These are phyloP conservation scores for Diplodia sapinea DNA, from an alignment of 2,329 filamentous ascomycete genomes.

Conservation along the genomic window DNA sequence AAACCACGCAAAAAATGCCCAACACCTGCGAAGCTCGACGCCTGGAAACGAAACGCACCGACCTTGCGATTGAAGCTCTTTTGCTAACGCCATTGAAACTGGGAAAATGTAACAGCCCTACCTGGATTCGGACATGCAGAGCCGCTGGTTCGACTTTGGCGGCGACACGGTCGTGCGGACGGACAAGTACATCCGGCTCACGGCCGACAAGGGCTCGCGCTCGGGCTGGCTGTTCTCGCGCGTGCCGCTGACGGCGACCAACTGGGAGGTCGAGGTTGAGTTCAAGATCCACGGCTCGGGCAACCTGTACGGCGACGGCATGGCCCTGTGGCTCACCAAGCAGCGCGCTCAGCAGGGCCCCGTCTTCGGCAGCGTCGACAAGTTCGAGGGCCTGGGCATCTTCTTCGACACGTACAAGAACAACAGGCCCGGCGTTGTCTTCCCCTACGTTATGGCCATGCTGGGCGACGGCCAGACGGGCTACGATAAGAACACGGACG, in stretches of 20 bases:
- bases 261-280: constrained; percentile 97
- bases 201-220: constrained; percentile 87
- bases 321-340: constrained; percentile 98
- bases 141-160: constrained; percentile 98
- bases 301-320: constrained; percentile 91
- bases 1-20: not conserved
- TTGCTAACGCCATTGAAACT: constrained; percentile 20
- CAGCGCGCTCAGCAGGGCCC: constrained; percentile 79
- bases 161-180: constrained; percentile 86
- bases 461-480: constrained; percentile 84
- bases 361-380: constrained; percentile 87
- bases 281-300: constrained; percentile 92
- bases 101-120: constrained; percentile 70
- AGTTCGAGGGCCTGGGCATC: constrained; percentile 91
- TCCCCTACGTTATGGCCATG: constrained; percentile 99
- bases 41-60: not conserved
- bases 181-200: constrained; percentile 86
- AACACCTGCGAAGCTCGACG: not conserved
- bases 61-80: not conserved
- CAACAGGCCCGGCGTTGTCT: constrained; percentile 91
- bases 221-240: constrained; percentile 92
- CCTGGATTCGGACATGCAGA: constrained; percentile 96
- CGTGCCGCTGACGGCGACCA: constrained; percentile 93
- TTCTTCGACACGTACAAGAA: constrained; percentile 99
- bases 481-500: constrained; percentile 94